A percentile compares a stretch with the other conserved stretches of the same genome.
Conservation (phyloP, 2,329 filamentous ascomycete species). For the Leptographium procerum region DNA sequence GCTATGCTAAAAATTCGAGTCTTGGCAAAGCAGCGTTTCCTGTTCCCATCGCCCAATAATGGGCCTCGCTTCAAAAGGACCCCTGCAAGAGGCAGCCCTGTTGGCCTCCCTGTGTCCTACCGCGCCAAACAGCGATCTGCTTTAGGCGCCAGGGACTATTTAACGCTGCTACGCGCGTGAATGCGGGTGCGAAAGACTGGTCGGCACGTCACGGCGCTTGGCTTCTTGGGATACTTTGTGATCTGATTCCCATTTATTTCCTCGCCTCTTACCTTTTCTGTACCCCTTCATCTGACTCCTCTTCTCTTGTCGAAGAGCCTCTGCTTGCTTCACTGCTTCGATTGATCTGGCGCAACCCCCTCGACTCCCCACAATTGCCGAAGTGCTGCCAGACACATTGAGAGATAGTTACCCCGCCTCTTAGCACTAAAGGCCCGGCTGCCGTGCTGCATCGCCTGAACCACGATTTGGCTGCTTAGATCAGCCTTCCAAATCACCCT, state of each 20-base stretch:
- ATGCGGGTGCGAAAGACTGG: neutral
- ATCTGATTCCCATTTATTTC: neutral
- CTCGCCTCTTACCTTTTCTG: neutral
- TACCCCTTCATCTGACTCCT: neutral
- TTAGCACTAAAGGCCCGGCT: neutral
- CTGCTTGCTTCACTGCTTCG: neutral
- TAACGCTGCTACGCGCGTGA: neutral
- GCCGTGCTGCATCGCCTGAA: neutral
- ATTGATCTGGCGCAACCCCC: neutral
- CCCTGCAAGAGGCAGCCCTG: neutral
- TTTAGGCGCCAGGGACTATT: slow-evolving; percentile 9
- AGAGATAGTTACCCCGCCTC: neutral
- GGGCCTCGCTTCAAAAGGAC: neutral
- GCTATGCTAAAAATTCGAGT: neutral
- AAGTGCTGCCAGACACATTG: neutral
- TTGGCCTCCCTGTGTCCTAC: neutral
- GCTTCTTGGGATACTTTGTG: neutral
- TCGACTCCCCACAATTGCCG: neutral
- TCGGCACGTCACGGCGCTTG: slow-evolving; percentile 2
- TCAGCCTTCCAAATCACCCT: neutral
- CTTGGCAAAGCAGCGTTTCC: neutral
- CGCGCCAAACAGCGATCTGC: slow-evolving; percentile 11
- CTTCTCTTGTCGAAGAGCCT: neutral
- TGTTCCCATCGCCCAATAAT: neutral
- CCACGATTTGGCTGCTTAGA: neutral